Evolutionary conservation across 371 early-diverging fungal species (phyloP).

Genomic region (Mucor indicus): DNA sequence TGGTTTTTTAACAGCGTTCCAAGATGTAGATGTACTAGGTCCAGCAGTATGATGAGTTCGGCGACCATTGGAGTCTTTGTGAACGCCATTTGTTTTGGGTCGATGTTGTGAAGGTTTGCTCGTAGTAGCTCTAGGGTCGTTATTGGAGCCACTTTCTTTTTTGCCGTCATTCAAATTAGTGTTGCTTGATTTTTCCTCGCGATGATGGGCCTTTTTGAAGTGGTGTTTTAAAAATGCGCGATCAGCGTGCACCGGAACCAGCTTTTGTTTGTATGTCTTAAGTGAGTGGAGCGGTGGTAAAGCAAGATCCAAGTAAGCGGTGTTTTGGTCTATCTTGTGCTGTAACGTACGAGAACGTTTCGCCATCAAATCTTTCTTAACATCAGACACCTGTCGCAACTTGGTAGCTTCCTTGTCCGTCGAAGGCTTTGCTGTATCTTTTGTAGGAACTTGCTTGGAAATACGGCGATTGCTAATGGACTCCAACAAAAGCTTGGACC

Average conservation of each 20-base stretch:
- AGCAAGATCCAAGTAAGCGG: constrained; percentile 42
- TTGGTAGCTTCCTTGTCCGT: constrained; percentile 11
- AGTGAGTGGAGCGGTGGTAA: constrained; percentile 21
- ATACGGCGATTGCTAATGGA: constrained; percentile 22
- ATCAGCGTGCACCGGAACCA: constrained; percentile 16
- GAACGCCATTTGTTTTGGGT: no score
- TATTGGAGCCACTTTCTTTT: no score
- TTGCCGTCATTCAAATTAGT: no score
- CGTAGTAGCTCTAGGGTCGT: no score
- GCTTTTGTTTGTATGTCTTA: constrained; percentile 15
- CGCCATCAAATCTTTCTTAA: constrained; percentile 18
- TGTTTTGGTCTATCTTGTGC: constrained; percentile 18
- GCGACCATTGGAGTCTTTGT: no score
- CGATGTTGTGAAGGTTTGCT: no score
- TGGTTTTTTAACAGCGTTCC: background rate
- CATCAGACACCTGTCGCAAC: constrained; percentile 9
- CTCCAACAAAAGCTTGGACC: constrained; percentile 14
- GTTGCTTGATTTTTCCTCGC: no score
- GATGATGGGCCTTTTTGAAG: constrained; percentile 2
- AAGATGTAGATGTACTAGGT: background rate
- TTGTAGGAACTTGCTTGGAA: background rate
- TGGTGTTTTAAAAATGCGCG: constrained; percentile 6
- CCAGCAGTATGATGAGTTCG: no score
- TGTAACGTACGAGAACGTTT: constrained; percentile 20
- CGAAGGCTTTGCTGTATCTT: background rate